Evolutionary conservation across 352 stramenopile genomes (phyloP), one percentile per base, ranked within the genome.

Genomic region (Pythium aristosporum): DNA sequence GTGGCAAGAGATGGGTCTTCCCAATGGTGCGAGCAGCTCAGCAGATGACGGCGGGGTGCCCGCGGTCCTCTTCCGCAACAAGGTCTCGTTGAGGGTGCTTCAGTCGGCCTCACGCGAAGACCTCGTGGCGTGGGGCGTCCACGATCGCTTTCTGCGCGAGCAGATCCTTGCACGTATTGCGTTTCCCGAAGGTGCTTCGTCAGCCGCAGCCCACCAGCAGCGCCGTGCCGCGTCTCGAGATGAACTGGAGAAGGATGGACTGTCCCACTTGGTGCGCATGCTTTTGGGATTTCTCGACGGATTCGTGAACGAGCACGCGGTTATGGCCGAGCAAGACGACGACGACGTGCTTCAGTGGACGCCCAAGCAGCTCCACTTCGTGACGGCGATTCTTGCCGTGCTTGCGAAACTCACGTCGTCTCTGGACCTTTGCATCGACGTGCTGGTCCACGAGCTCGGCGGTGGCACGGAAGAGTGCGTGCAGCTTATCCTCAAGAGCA

Each of bases 71-170:
- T 32, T 85, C 21, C 63, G 61, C 15, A 73, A 82, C 11, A 71
- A 82, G 12, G 63, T 89, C 41, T 73, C 80, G 3, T 61, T 91
- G 7, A 52, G 69, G 3, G 68, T 59, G 41, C 57, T 91, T n/a
- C 68, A 82, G 46, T 66, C 63, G 15, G 80, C 82, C 25, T 88
- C 82, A 10, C 75, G 80, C 8, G 82, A 91, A 67, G 82, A 88
- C 34, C 56, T 91, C 0, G 82, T 89, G n/a, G 81, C 78, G 0
- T 91, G 80, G 80, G 80, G 80, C 3, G 72, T 91, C 39, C 63
- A 69, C 15, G 80, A 89, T 53, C 77, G 80, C 1, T 73, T 78
- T 48, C 74, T 53, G 20, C 75, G 80, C 20, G 78, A 91, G 18
- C 73, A 81, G 57, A 73, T 91, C 65, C 44, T 91, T 32, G 58